A percentile compares a stretch with the other conserved stretches of the same genome.
Conservation (phyloP, 257 asterid species). For the Petrea volubilis region DNA sequence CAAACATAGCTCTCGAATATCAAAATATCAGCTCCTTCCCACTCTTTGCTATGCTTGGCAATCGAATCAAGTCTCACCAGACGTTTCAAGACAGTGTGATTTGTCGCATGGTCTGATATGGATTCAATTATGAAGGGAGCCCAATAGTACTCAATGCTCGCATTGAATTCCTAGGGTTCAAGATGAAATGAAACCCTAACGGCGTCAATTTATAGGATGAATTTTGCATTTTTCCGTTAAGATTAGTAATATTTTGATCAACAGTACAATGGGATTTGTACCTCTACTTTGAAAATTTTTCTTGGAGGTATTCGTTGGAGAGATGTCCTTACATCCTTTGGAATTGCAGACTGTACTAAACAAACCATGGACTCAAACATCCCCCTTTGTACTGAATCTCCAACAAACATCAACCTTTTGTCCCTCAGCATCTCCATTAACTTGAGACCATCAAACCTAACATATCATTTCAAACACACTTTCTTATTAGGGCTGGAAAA, state of each 20-base stretch:
- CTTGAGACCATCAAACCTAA: slow-evolving; percentile 78
- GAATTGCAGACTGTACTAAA: slow-evolving; percentile 63
- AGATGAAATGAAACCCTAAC: background rate
- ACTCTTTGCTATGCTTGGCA: slow-evolving; percentile 64
- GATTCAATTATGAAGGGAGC: slow-evolving; percentile 92
- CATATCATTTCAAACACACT: no score
- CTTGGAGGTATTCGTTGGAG: slow-evolving; percentile 70
- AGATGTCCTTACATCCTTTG: slow-evolving; percentile 47
- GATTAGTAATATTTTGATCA: no score
- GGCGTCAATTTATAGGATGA: no score
- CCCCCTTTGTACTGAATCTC: slow-evolving; percentile 91
- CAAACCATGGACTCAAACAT: slow-evolving; percentile 96
- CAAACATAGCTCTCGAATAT: slow-evolving; percentile 88
- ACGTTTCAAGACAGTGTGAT: slow-evolving; percentile 68
- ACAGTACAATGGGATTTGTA: no score
- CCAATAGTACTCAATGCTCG: slow-evolving; percentile 90
- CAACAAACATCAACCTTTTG: slow-evolving; percentile 86
- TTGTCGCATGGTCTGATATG: slow-evolving; percentile 79
- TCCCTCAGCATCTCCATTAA: slow-evolving; percentile 72
- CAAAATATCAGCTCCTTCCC: slow-evolving; percentile 77
- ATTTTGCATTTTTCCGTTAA: no score
- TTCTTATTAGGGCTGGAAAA: no score
- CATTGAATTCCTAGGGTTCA: slow-evolving; percentile 65
- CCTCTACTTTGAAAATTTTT: slow-evolving; percentile 76
- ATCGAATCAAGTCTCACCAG: slow-evolving; percentile 75